Evolutionary conservation across 371 early-diverging fungal species (phyloP), one percentile per base, ranked within the genome.

Genomic region (Ecytonucleospora hepatopenaei): DNA sequence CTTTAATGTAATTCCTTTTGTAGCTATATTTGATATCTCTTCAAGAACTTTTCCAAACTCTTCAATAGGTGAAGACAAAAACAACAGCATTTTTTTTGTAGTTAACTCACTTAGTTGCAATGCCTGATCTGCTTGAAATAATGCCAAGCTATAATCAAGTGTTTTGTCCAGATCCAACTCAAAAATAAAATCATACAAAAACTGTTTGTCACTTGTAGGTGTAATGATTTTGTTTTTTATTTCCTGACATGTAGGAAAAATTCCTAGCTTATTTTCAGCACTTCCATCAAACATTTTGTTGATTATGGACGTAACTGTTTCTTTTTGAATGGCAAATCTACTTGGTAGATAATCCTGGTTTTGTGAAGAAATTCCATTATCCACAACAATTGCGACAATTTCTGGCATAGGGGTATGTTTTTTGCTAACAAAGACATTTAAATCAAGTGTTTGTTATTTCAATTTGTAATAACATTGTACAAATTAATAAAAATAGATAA

Each of bases 321-420:
- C 97, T 58, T 85, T 85, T 79, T 95, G 95, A 54, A 92, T 90
- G 69, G 88, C 88, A 72, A 88, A 80, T 71, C 97, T 86, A 35
- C 86, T 88, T 27, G 95, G 95, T 61, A 88, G 87, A 80, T 90
- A 95, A 77, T 96, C 97, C 69, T 92, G 94, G 73, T 94, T 94
- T 73, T 75, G 75, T 35, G 70, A 66, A 28, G 48, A 53, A 32
- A 72, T 35, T 27, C 71, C 53, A 64, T 78, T 78, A 40, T 78
- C 78, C 27, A 72, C 48, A 24, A 78, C 47, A 26, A 78, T 59
- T 17, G 69, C 61, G 31, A 63, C 59, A 54, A 62, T 63, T 49
- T 71, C 69, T 60, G 69, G 68, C 76, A 75, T 75, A 4, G 35
- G 55, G 59, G 58, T 23, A 8, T 12, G 40, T 12, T 5, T 12